Conservation (phyloP, 2,329 filamentous ascomycete species). For the Cercospora zeina region DNA sequence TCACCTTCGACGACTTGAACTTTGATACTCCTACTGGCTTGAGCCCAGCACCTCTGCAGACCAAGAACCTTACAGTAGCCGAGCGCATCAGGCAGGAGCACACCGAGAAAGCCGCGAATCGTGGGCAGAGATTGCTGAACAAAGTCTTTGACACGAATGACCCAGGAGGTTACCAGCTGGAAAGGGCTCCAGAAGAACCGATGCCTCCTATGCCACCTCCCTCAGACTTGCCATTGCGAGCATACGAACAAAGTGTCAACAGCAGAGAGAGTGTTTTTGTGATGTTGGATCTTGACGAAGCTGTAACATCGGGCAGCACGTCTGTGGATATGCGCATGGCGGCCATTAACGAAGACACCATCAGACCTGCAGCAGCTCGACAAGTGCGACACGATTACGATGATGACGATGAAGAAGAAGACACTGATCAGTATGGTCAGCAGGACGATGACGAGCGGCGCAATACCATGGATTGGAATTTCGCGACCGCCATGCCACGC, state of each 20-base stretch:
- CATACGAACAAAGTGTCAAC: constrained; percentile 35
- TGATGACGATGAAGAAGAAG: constrained; percentile 45
- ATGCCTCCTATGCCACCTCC: constrained; percentile 19
- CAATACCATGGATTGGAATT: constrained; percentile 57
- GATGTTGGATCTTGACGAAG: constrained; percentile 60
- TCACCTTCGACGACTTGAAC: constrained; percentile 30
- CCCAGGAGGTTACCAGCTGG: constrained; percentile 57
- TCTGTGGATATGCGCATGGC: constrained; percentile 48
- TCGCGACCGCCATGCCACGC: constrained; percentile 42
- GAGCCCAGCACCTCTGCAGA: constrained; percentile 27
- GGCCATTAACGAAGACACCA: constrained; percentile 29
- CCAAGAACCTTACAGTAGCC: constrained; percentile 28
- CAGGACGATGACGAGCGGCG: constrained; percentile 44
- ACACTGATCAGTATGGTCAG: constrained; percentile 33
- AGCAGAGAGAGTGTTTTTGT: constrained; percentile 55
- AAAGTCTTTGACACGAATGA: constrained; percentile 57
- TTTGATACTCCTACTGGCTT: constrained; percentile 28
- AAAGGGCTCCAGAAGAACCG: constrained; percentile 44
- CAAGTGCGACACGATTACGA: constrained; percentile 40
- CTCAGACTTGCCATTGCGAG: constrained; percentile 58
- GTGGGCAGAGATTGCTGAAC: constrained; percentile 58
- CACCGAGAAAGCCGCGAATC: constrained; percentile 58
- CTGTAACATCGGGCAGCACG: constrained; percentile 48
- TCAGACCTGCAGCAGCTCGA: constrained; percentile 20
- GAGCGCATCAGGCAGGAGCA: constrained; percentile 51